These are phyloP conservation scores for Fusarium fujikuroi DNA, from an alignment of 2,329 filamentous ascomycete species.

Conservation along the genomic window DNA sequence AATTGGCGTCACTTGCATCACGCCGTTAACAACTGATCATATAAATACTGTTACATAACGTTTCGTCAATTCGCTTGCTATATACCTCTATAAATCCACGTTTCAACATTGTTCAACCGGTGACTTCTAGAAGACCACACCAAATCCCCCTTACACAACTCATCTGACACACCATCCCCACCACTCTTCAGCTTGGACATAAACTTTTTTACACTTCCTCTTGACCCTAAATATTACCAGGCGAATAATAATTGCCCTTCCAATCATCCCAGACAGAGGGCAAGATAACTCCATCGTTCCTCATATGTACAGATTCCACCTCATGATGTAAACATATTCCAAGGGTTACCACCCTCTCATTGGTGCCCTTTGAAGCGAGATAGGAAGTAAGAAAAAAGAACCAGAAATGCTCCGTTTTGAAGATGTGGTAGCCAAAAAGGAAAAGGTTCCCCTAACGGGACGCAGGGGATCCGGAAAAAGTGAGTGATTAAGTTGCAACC, in stretches of 20 bases:
- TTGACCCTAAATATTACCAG: constrained; percentile 18
- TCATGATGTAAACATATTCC: constrained; percentile 42
- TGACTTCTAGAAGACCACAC: constrained; percentile 23
- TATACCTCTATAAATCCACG: constrained; percentile 37
- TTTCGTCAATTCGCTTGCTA: constrained; percentile 38
- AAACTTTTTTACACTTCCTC: constrained; percentile 8
- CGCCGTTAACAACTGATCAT: too few species aligned
- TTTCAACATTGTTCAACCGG: constrained; percentile 24
- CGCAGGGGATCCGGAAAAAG: constrained; percentile 5
- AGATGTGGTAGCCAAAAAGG: constrained; percentile 2
- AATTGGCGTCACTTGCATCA: background rate
- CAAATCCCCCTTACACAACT: constrained; percentile 1
- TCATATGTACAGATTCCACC: constrained; percentile 45
- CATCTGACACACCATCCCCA: background rate
- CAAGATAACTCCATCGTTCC: constrained; percentile 20
- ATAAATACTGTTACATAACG: constrained; percentile 14
- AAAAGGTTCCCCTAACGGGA: background rate
- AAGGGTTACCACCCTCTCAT: constrained; percentile 4
- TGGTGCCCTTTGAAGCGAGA: constrained; percentile 14
- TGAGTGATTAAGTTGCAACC: constrained; percentile 31
- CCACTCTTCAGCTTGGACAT: background rate
- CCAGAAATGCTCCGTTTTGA: constrained; percentile 15
- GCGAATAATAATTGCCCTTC: constrained; percentile 11
- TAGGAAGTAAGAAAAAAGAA: constrained; percentile 4
- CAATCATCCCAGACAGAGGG: constrained; percentile 13